Evolutionary conservation across 805 yeast species (phyloP), one percentile per base, ranked within the genome.

Genomic region (Candida succiphila): DNA sequence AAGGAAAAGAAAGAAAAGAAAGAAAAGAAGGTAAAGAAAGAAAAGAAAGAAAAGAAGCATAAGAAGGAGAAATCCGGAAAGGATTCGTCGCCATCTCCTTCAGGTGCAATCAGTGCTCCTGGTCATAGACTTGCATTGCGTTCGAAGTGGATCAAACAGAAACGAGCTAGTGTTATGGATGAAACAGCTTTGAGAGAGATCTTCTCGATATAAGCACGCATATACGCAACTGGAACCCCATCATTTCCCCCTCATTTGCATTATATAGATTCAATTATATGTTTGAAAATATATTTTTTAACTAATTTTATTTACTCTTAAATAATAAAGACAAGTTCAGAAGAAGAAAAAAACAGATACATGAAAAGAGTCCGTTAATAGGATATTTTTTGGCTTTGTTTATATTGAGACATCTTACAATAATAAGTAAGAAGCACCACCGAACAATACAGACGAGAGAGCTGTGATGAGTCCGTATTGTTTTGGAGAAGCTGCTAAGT

Each of bases 101-200:
- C 58, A 1, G 58, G 70, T 1, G 45, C 69, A 10, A n/a, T n/a
- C n/a, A n/a, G n/a, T n/a, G n/a, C n/a, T n/a, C n/a, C n/a, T n/a
- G n/a, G n/a, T n/a, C 69, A 79, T n/a, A 66, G 82, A 48, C 52
- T 75, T 31, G 78, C 94, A 1, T 82, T 82, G 4, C 72, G 97
- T 54, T 78, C 94, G 17, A 79, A 74, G 54, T 88, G 86, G 79
- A 88, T 89, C 35, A 79, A 70, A 43, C 95, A 87, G 54, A 89
- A 89, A 54, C 71, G 92, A 47, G 92, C 94, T 9, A 89, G 96
- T 2, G 86, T 88, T 0, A 73, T 81, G 77, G 97, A 89, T 52
- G 70, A 81, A 3, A 78, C 85, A 54, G 87, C 95, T 12, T 67
- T 89, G 40, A 86, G 84, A 45, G 97, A 89, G 58, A 89, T 89